Percentiles rank a stretch among this genome's conserved stretches.
Evolutionary conservation across 23 red algal species (phyloP).

Genomic region (Porphyridium purpureum): DNA sequence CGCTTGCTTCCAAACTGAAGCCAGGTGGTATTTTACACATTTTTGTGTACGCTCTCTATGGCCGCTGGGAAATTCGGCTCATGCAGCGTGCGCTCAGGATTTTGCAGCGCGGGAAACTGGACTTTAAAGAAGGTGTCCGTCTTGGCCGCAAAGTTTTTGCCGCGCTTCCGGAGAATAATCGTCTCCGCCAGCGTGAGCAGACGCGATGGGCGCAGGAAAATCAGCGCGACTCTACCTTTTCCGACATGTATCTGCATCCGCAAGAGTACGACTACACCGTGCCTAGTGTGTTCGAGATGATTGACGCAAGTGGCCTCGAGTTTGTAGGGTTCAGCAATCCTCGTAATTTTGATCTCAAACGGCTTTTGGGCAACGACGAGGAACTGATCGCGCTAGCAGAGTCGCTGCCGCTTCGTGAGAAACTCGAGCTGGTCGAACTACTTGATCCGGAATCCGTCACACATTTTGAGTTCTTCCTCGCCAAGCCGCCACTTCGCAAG

Average conservation of each 20-base stretch:
- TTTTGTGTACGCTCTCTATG: slow-evolving; percentile 89
- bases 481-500: slow-evolving; percentile 17
- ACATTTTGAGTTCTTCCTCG: slow-evolving; percentile 96
- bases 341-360: slow-evolving; percentile 57
- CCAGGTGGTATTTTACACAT: slow-evolving; percentile 86
- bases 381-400: slow-evolving; percentile 16
- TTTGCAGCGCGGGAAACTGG: slow-evolving; percentile 23
- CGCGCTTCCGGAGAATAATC: slow-evolving; percentile 67
- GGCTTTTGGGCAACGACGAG: slow-evolving; percentile 47
- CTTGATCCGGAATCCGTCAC: slow-evolving; percentile 87
- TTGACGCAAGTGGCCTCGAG: slow-evolving; percentile 36
- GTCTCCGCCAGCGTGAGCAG: slow-evolving; percentile 50
- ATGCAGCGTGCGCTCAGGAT: slow-evolving; percentile 84
- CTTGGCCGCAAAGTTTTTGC: slow-evolving; percentile 73
- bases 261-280: slow-evolving; percentile 86
- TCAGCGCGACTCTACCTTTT: slow-evolving; percentile 86
- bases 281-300: slow-evolving; percentile 49
- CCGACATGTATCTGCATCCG: slow-evolving; percentile 99
- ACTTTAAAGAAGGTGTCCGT: slow-evolving; percentile 72
- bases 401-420: slow-evolving; percentile 29
- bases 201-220: slow-evolving; percentile 88
- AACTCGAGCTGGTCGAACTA: slow-evolving; percentile 58
- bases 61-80: slow-evolving; percentile 84
- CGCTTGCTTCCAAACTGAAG: slow-evolving; percentile 51
- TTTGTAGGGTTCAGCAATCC: slow-evolving; percentile 88